These are phyloP conservation scores for Oxytropis ochrocephala DNA, from an alignment of 306 rosid species.

Conservation along the genomic window DNA sequence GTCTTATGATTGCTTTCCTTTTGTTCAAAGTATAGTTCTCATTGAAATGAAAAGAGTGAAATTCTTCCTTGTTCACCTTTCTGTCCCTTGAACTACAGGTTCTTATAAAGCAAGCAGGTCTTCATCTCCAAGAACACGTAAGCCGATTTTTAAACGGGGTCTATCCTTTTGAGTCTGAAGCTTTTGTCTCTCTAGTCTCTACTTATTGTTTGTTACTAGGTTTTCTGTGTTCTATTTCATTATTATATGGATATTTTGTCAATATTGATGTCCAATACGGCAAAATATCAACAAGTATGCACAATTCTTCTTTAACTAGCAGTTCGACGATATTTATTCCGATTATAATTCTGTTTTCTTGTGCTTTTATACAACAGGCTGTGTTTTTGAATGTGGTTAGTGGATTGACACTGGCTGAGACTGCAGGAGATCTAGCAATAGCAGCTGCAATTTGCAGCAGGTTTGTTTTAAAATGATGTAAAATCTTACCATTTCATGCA, in stretches of 20 bases:
- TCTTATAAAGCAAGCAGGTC: conserved; percentile 84
- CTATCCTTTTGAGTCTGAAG: conserved; percentile 1
- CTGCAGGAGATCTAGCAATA: conserved; percentile 95
- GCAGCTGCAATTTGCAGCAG: conserved; percentile 99
- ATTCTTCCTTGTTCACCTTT: conserved; percentile 13
- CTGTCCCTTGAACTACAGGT: conserved; percentile 50
- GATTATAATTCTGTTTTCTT: not conserved
- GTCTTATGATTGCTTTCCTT: not conserved
- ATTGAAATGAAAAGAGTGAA: not conserved
- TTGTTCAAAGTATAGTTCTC: not conserved
- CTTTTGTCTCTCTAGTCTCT: not conserved
- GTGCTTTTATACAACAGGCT: conserved; percentile 38
- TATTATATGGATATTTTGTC: not conserved
- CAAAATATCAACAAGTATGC: not conserved
- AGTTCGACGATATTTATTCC: not conserved
- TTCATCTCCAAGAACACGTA: conserved; percentile 78
- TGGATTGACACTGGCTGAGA: conserved; percentile 63
- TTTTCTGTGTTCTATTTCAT: not conserved
- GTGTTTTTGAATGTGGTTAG: conserved; percentile 81
- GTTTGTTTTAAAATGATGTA: conserved; percentile 24
- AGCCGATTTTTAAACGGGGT: conserved; percentile 22
- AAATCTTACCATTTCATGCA: not conserved
- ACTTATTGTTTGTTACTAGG: not conserved
- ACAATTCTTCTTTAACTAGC: not conserved
- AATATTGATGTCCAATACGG: not conserved